phyloP scores from a whole-genome alignment of 164 flowering plant species.

The Buxus sempervirens region DNA sequence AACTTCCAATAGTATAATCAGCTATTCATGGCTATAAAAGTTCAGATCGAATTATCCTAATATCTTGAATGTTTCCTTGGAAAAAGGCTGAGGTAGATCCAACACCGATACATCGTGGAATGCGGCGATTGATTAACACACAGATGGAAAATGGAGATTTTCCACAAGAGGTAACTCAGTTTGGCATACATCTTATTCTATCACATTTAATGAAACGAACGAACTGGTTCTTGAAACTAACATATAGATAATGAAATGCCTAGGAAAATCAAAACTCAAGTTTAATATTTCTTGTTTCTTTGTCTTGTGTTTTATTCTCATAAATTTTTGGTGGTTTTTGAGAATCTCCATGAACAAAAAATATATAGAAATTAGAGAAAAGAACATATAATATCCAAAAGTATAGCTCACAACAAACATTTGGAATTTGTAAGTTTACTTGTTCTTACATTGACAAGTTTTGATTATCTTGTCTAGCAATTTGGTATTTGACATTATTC shows the following conservation, averaged over 20 bases:
- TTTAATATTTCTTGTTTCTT: not conserved
- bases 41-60: no score
- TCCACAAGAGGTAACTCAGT: constrained; percentile 36
- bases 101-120: constrained; percentile 36
- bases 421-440: no score
- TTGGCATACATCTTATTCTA: no score
- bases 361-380: no score
- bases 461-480: not conserved
- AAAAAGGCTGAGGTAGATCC: constrained; percentile 33
- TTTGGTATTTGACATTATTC: not conserved
- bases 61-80: not conserved
- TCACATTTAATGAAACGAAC: no score
- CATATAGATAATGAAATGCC: not conserved
- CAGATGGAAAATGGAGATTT: constrained; percentile 42
- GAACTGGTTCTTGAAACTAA: not conserved
- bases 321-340: no score
- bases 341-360: no score
- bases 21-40: no score
- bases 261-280: not conserved
- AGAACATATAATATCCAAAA: no score
- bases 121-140: constrained; percentile 29
- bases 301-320: not conserved
- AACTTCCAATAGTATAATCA: no score
- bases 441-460: not conserved
- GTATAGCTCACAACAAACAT: no score